Base-by-base conservation (phyloP, 78 protist genomes). In the Chrysochromulina tobinii region DNA sequence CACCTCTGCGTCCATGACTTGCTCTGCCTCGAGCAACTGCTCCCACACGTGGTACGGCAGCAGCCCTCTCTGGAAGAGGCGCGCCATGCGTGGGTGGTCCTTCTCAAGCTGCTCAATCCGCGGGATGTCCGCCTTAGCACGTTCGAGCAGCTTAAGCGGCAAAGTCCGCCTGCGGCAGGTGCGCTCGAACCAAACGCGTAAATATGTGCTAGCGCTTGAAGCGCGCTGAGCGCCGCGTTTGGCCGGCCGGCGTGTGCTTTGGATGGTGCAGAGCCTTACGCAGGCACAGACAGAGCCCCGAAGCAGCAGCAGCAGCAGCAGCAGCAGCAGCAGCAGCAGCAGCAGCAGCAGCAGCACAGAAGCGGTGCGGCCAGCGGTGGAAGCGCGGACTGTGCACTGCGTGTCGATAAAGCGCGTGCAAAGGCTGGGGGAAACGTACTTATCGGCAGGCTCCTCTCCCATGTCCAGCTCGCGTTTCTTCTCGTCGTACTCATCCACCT, bases 111-210 rank as follows among this genome's bases (percentile, higher is more conserved):
- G 79, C 79, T 69, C 75, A 4, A 69, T 69, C 54, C 6, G 79
- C 79, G 79, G 79, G 4, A 69, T 69, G 51, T 69, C 79, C 38
- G 79, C 79, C 79, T n/a, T 69, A 27, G 79, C 79, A 12, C 79
- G 79, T 51, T 69, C 27, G 25, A 69, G 15, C 18, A 69, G 79
- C 79, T 27, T 51, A 15, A 69, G 38, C 79, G 79, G 79, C 79
- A 69, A 51, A 27, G 79, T 27, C 14, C 79, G 79, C 75, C 75
- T 68, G 75, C n/a, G 75, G 38, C 38, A 38, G 38, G 38, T 38
- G 38, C 38, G 38, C 38, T 38, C 38, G 38, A 38, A 38, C 38
- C 38, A 38, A 38, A 38, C 38, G 38, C 38, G 38, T 38, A 38
- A 38, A 38, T 38, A 38, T 38, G 38, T 38, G 38, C 38, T 38